Base-by-base conservation (phyloP, 2,329 filamentous ascomycete species). In the Lomentospora prolificans region DNA sequence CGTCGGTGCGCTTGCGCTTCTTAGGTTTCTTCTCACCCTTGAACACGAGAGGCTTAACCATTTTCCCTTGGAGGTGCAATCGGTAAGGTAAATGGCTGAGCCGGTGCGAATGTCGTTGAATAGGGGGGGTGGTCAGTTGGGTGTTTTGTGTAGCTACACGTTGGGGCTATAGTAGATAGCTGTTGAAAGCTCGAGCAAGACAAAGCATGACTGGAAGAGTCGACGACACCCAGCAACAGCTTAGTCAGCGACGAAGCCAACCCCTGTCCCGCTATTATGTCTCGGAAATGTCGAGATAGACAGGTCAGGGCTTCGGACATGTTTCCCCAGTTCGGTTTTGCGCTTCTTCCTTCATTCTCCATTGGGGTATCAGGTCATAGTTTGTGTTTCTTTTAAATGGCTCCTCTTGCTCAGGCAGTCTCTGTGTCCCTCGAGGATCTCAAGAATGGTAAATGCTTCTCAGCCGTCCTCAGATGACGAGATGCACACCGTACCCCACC, bases 21-120 rank as follows among this genome's bases (percentile, higher is more conserved):
- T 94, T 96, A 58, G 82, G 74, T 74, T 94, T 94, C 72, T 95
- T 96, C 74, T 99, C 94, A 76, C 94, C 94, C 74, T 99, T 99
- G 79, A 99, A 99, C 51, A 84, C 78, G 57, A 99, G 81, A 51
- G 92, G 85, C 69, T 95, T 96, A 63, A 95, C 86, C 88, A 94
- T 94, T 27, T 25, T 4, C 14, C 28, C 3, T 12, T 27, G 19
- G 19, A 14, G 7, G 24, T 25, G 22, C 9, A 17, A 17, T 30
- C 28, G 48, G 48, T 4, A 17, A 10, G 41, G 5, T 5, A 19
- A 46, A 8, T 19, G 4, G 12, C 14, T 19, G 41, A 1, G 19
- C 10, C n/a, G 19, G 41, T n/a, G n/a, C n/a, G n/a, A n/a, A n/a
- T n/a, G n/a, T n/a, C n/a, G n/a, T n/a, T n/a, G n/a, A n/a, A n/a